Base-by-base conservation (phyloP, 1,284 basidiomycete genomes). In the Puccinia coronata region DNA sequence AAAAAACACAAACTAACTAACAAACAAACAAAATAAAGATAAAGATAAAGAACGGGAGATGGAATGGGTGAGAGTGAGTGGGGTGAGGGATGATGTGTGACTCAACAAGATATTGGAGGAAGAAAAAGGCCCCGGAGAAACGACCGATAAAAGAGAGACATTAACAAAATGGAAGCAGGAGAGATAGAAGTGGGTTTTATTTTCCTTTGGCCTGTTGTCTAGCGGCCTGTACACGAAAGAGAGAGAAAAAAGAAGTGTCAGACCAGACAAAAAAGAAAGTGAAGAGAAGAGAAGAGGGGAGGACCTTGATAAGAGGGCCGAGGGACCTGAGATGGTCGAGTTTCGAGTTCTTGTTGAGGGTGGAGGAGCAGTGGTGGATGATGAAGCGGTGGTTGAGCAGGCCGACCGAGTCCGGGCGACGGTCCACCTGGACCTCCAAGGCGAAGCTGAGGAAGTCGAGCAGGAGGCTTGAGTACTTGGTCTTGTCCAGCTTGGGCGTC, bases 401-500 rank as follows among this genome's bases (percentile, higher is more conserved):
- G 84, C 92, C 90, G 8, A 91, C 91, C 2, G 96, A 96, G 82
- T 91, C 92, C 0, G 96, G 96, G 82, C 96, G 89, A 87, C 93
- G 93, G 86, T 98, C 95, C 16, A 93, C 92, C 85, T 98, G 95
- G 23, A 99, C 97, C 83, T 97, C 95, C 70, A 99, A 88, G n/a
- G 92, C 92, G 86, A 92, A 91, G 23, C 91, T 90, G 57, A 99
- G 88, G 85, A 98, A 99, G 85, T 97, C 93, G 82, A 91, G 91
- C 88, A 99, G 98, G n/a, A 92, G 89, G 0, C 90, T 86, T 8
- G 92, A 92, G 31, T 98, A 88, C 83, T 92, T 92, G 34, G 96
- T 95, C 86, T 98, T 96, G 83, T 95, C 93, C 83, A 99, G 94
- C 82, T 93, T 93, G 14, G 96, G 96, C 69, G 96, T 98, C n/a